Evolutionary conservation across 495 filamentous ascomycete species (phyloP).

Genomic region (Daldinia grandis): DNA sequence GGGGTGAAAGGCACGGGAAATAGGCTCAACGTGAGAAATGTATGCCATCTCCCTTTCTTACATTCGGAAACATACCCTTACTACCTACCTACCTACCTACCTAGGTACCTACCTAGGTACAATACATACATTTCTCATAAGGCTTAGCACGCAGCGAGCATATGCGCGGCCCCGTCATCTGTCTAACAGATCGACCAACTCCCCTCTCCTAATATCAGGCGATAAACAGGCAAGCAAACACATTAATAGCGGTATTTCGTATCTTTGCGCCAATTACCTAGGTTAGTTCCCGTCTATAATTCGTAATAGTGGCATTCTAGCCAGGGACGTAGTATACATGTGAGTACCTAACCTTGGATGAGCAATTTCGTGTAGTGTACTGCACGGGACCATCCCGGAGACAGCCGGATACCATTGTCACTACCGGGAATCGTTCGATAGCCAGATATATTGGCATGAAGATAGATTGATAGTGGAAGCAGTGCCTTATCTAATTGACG

Average conservation of each 20-base stretch:
- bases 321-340: not conserved
- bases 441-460: not conserved
- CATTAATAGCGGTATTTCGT: not conserved
- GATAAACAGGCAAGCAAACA: constrained; percentile 1
- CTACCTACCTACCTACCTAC: no score
- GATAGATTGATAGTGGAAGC: not conserved
- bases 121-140: constrained; percentile 26
- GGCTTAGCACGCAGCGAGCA: constrained; percentile 42
- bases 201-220: constrained; percentile 1
- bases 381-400: constrained; percentile 20
- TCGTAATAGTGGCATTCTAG: constrained; percentile 7
- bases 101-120: no score
- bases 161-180: constrained; percentile 26
- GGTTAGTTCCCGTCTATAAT: constrained; percentile 2
- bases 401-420: not conserved
- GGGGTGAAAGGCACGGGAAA: constrained; percentile 5
- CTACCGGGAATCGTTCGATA: constrained; percentile 1
- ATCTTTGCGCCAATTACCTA: not conserved
- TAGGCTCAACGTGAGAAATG: not conserved
- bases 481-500: not conserved
- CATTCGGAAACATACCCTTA: constrained; percentile 9
- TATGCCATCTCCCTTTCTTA: constrained; percentile 25
- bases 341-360: not conserved
- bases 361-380: not conserved
- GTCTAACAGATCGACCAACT: constrained; percentile 14